A percentile compares a stretch with the other conserved stretches of the same genome.
Evolutionary conservation across 1,284 basidiomycete species (phyloP).

Genomic region (Heterobasidion parviporum): DNA sequence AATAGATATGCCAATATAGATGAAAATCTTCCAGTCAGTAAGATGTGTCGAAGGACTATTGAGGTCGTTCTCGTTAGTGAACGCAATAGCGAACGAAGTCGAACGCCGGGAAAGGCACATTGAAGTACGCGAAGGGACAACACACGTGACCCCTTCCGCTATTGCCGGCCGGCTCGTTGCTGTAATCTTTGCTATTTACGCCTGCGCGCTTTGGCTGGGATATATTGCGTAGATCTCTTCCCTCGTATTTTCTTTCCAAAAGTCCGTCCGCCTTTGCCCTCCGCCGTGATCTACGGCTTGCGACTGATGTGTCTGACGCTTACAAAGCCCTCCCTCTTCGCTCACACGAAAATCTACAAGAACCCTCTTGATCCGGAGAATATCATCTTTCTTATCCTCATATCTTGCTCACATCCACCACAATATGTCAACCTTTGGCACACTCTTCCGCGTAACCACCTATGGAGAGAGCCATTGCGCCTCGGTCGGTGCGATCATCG

Average conservation of each 20-base stretch:
- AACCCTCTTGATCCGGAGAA: neutral
- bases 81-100: no score
- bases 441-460: slow-evolving; percentile 89
- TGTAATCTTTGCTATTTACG: no score
- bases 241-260: neutral
- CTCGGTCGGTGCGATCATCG: slow-evolving; percentile 95
- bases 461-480: slow-evolving; percentile 98
- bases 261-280: neutral
- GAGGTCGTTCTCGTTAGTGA: no score
- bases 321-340: neutral
- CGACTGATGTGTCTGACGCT: neutral
- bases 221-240: neutral
- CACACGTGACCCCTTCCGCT: no score
- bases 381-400: neutral
- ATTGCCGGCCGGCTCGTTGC: no score
- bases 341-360: neutral
- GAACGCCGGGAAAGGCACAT: no score
- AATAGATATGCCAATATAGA: no score
- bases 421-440: slow-evolving; percentile 90
- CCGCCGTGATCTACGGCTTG: neutral
- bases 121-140: no score
- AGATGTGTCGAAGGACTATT: no score
- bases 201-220: no score
- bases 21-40: no score
- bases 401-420: neutral